These are phyloP conservation scores for Paramecium caudatum DNA, from an alignment of 73 alveolate genomes.

Conservation along the genomic window DNA sequence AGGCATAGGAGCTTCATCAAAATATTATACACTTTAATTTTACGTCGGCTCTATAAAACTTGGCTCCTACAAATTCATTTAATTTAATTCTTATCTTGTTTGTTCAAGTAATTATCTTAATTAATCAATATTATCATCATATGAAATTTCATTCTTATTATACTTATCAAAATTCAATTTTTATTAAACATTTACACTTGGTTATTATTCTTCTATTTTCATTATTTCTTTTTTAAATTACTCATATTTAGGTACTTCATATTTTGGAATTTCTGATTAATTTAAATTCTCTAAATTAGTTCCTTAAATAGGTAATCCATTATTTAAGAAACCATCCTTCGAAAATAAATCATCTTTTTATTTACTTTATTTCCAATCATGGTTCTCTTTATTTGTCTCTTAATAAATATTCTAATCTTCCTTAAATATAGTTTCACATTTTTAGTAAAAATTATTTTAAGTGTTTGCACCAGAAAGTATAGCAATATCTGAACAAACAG, in stretches of 20 bases:
- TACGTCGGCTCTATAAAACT: neutral
- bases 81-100: conserved; percentile 56
- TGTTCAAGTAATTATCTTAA: conserved; percentile 29
- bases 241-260: conserved; percentile 21
- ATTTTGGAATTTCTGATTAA: conserved; percentile 1
- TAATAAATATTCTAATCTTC: neutral
- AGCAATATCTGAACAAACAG: neutral
- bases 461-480: neutral
- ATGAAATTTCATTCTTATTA: too few relatives aligned
- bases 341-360: neutral
- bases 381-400: neutral
- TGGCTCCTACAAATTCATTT: conserved; percentile 54
- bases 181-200: neutral
- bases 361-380: neutral
- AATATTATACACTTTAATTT: neutral
- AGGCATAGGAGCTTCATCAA: too few relatives aligned
- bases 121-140: conserved; percentile 20
- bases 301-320: neutral
- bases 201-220: conserved; percentile 20
- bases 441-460: neutral
- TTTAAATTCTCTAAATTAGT: neutral
- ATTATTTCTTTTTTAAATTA: conserved; percentile 3
- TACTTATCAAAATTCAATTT: conserved; percentile 8
- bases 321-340: neutral
- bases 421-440: neutral